Base-by-base conservation (phyloP, 129 eudicot species). In the Escallonia rubra region DNA sequence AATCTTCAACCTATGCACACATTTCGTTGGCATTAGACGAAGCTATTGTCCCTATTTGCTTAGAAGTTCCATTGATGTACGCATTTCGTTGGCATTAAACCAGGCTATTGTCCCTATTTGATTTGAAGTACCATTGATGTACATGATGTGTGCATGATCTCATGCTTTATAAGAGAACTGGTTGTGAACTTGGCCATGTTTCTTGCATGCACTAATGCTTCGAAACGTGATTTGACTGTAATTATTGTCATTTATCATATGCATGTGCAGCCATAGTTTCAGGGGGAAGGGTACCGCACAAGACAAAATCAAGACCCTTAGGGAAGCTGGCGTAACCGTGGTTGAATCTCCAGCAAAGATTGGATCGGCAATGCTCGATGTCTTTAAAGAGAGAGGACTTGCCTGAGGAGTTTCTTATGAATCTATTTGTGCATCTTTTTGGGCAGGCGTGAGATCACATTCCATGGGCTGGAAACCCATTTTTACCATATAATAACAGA, bases 221-320 rank as follows among this genome's bases (percentile, higher is more conserved):
- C 34, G 34, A 23, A 23, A 23, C 34, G 1, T 23, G 34, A 23
- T 23, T 23, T 1, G 34, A 23, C 34, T 23, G 34, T 23, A 23
- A 23, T 23, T 23, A 23, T 23, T 23, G 34, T 0, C 34, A 10
- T 70, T 14, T 51, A 49, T 3, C 10, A 15, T 47, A 47, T 67
- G 71, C 66, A 68, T 61, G 7, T 80, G 90, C 99, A 94, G 99
- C 99, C 53, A 94, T 94, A 43, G 99, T 94, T 74, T 89, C 99
- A 2, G 99, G 99, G n/a, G 99, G 99, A 94, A 94, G 66, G 99
- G 99, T 39, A 94, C 99, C 0, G 99, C 99, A 43, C 99, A 94
- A 69, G 99, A 94, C 93, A 94, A 94, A 78, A 94, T 94, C 77
- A 87, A 74, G 90, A 85, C 97, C 40, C 80, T 94, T 0, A 82